Evolutionary conservation across 2,329 filamentous ascomycete genomes (phyloP).

Genomic region (Neofusicoccum cordaticola): DNA sequence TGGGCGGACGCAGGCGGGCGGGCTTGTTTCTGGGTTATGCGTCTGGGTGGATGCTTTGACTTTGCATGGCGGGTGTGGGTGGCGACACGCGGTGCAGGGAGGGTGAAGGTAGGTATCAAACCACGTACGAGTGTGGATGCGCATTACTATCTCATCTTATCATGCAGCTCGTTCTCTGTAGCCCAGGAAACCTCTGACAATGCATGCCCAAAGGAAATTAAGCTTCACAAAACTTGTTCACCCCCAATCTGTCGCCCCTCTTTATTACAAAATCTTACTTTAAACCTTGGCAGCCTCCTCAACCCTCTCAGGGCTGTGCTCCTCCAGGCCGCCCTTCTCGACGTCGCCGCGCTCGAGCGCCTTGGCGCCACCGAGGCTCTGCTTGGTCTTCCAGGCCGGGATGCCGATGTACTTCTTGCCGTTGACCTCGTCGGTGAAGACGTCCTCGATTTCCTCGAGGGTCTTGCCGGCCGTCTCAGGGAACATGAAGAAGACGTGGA

Average conservation of each 20-base stretch:
- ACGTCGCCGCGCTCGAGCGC: constrained; percentile 25
- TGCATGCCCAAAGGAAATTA: neutral
- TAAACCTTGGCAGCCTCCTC: constrained; percentile 21
- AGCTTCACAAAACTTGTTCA: neutral
- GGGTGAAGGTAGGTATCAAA: neutral
- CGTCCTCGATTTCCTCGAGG: constrained; percentile 72
- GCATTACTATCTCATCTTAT: constrained; percentile 4
- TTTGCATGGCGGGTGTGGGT: too few relatives aligned
- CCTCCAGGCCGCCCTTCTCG: constrained; percentile 20
- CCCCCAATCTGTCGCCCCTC: too few relatives aligned
- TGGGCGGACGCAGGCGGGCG: too few relatives aligned
- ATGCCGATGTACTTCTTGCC: constrained; percentile 46
- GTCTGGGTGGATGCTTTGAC: too few relatives aligned
- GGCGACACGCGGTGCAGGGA: too few relatives aligned
- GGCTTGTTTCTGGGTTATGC: too few relatives aligned
- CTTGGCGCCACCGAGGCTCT: constrained; percentile 25
- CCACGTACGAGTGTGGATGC: neutral
- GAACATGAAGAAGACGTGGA: constrained; percentile 66
- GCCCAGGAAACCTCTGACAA: neutral
- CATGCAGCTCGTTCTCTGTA: neutral
- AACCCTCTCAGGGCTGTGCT: constrained; percentile 24
- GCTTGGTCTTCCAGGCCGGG: constrained; percentile 56
- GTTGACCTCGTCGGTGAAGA: constrained; percentile 53
- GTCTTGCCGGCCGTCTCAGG: constrained; percentile 72
- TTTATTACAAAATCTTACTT: neutral